Evolutionary conservation across 352 stramenopile species (phyloP).

Genomic region (Peronospora destructor): DNA sequence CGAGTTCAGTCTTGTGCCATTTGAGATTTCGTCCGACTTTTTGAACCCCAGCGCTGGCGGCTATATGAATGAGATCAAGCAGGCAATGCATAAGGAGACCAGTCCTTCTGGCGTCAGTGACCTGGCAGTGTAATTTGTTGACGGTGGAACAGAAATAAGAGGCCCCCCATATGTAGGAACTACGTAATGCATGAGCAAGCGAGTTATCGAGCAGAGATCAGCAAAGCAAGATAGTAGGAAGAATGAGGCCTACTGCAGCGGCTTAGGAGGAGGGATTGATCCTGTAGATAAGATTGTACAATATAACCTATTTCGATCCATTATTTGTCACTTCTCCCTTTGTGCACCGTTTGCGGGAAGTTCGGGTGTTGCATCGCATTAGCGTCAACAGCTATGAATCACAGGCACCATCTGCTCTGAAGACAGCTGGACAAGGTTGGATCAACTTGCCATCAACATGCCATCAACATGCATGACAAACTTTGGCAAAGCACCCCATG

Average conservation of each 20-base stretch:
- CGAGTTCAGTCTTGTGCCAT: constrained; percentile 60
- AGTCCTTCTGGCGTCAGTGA: constrained; percentile 51
- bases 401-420: constrained; percentile 18
- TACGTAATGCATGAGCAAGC: constrained; percentile 15
- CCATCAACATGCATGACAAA: constrained; percentile 9
- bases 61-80: constrained; percentile 23
- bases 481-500: constrained; percentile 13
- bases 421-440: constrained; percentile 34
- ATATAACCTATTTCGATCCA: constrained; percentile 49
- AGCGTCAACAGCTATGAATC: constrained; percentile 14
- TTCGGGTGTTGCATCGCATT: constrained; percentile 18
- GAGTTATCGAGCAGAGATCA: constrained; percentile 16
- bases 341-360: neutral
- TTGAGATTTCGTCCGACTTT: constrained; percentile 47
- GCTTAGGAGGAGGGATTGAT: constrained; percentile 14
- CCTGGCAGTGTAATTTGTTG: constrained; percentile 37
- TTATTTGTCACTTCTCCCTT: neutral
- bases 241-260: constrained; percentile 13
- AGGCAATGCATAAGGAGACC: constrained; percentile 39
- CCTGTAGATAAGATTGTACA: constrained; percentile 41
- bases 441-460: constrained; percentile 13
- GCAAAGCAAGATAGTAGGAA: constrained; percentile 5
- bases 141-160: neutral
- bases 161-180: constrained; percentile 14
- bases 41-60: constrained; percentile 9